These are phyloP conservation scores for Amanita inopinata DNA, from an alignment of 768 basidiomycete genomes.

Conservation along the genomic window DNA sequence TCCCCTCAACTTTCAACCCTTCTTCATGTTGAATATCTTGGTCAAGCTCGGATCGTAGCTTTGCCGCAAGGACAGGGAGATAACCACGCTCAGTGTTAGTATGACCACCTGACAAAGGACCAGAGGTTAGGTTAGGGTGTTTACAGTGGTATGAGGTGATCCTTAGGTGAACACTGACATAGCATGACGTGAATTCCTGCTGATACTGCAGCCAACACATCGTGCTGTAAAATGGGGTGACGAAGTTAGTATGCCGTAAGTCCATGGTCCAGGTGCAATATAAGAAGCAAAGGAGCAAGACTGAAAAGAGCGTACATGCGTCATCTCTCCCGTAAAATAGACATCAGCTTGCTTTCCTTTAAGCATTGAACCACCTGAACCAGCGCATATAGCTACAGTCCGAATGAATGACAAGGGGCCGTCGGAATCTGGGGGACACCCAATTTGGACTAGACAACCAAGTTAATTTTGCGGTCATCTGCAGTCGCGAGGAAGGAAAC, in stretches of 20 bases:
- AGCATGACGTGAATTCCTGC: constrained; percentile 73
- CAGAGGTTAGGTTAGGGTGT: constrained; percentile 12
- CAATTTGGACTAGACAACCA: constrained; percentile 64
- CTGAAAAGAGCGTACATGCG: constrained; percentile 49
- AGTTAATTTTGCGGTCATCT: constrained; percentile 1
- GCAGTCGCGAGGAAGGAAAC: constrained; percentile 11
- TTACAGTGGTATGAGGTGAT: constrained; percentile 19
- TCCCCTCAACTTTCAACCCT: constrained; percentile 36
- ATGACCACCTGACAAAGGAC: constrained; percentile 56
- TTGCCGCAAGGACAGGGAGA: constrained; percentile 62
- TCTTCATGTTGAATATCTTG: constrained; percentile 19
- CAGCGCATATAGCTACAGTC: constrained; percentile 85
- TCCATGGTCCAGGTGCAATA: neutral
- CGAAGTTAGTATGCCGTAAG: constrained; percentile 15
- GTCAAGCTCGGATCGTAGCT: constrained; percentile 45
- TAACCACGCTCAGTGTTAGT: constrained; percentile 94
- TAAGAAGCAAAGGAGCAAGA: constrained; percentile 4
- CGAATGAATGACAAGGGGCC: constrained; percentile 28
- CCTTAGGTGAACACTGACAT: constrained; percentile 42
- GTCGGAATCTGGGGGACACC: constrained; percentile 28
- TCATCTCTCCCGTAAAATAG: constrained; percentile 90
- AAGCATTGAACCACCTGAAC: constrained; percentile 76
- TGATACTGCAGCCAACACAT: constrained; percentile 75
- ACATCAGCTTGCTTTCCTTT: constrained; percentile 68
- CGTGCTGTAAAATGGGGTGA: constrained; percentile 47